Conservation (phyloP, 2,329 filamentous ascomycete species). For the Aspergillus puulaauensis region DNA sequence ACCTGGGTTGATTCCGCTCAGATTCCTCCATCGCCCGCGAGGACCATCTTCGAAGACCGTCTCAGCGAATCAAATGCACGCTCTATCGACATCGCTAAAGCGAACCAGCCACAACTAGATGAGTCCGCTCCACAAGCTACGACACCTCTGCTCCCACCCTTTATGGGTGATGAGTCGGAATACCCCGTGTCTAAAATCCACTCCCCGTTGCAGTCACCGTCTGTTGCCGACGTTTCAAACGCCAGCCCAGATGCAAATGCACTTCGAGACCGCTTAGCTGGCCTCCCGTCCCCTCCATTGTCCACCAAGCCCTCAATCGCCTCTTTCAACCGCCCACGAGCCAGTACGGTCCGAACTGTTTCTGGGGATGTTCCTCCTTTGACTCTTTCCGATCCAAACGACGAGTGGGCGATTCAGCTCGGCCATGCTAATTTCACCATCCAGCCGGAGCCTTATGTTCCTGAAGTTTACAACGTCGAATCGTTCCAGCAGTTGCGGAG, state of each 20-base stretch:
- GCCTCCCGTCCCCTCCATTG: slow-evolving; percentile 67
- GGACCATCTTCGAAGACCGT: slow-evolving; percentile 61
- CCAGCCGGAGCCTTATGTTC: slow-evolving; percentile 74
- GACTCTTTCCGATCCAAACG: slow-evolving; percentile 63
- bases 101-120: slow-evolving; percentile 49
- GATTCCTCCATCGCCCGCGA: slow-evolving; percentile 61
- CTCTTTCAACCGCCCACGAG: slow-evolving; percentile 62
- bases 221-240: slow-evolving; percentile 62
- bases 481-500: slow-evolving; percentile 65
- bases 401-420: slow-evolving; percentile 80
- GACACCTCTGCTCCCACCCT: slow-evolving; percentile 81
- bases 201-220: slow-evolving; percentile 85
- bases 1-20: slow-evolving; percentile 50
- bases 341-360: slow-evolving; percentile 42
- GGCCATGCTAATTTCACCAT: slow-evolving; percentile 95
- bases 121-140: slow-evolving; percentile 66
- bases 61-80: slow-evolving; percentile 49
- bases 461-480: slow-evolving; percentile 60
- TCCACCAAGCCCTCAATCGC: slow-evolving; percentile 75
- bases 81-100: slow-evolving; percentile 54
- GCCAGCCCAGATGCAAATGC: slow-evolving; percentile 46
- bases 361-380: slow-evolving; percentile 57
- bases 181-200: slow-evolving; percentile 58
- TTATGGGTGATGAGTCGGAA: slow-evolving; percentile 62
- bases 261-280: slow-evolving; percentile 43